Evolutionary conservation across 257 asterid genomes (phyloP).

Genomic region (Solanum clarkiae): DNA sequence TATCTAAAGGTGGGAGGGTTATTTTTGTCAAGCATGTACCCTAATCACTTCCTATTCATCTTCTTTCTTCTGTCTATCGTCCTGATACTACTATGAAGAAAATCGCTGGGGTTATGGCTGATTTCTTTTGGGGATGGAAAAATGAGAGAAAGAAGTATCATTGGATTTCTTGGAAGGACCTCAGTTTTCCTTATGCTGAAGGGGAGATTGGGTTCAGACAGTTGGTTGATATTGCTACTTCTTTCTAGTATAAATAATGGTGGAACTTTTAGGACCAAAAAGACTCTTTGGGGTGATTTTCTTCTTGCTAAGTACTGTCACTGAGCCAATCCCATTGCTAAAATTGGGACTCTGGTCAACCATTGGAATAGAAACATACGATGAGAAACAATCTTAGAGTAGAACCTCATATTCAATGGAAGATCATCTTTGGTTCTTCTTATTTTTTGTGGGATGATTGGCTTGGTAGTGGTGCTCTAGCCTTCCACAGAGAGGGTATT

Average conservation of each 20-base stretch:
- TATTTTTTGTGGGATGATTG: not conserved
- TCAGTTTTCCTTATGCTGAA: not conserved
- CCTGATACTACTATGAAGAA: not conserved
- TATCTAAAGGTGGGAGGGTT: fast-evolving
- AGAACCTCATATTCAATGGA: fast-evolving
- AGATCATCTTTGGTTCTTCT: fast-evolving
- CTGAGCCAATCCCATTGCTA: not conserved
- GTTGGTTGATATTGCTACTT: fast-evolving
- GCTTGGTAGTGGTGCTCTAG: not conserved
- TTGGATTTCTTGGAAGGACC: not conserved
- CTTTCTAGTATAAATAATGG: not conserved
- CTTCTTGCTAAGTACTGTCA: not conserved
- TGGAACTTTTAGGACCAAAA: not conserved
- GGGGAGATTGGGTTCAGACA: fast-evolving
- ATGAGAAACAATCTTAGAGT: fast-evolving
- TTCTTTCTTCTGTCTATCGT: fast-evolving
- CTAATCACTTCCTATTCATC: fast-evolving
- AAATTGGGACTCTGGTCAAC: not conserved
- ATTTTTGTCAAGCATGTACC: fast-evolving
- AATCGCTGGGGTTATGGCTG: fast-evolving
- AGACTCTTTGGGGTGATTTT: not conserved
- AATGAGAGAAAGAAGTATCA: not conserved
- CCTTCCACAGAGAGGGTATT: fast-evolving
- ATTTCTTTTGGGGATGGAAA: not conserved
- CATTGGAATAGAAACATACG: not conserved